Evolutionary conservation across 179 eudicot genomes (phyloP), one percentile per base, ranked within the genome.

Genomic region (Pouteria campechiana): DNA sequence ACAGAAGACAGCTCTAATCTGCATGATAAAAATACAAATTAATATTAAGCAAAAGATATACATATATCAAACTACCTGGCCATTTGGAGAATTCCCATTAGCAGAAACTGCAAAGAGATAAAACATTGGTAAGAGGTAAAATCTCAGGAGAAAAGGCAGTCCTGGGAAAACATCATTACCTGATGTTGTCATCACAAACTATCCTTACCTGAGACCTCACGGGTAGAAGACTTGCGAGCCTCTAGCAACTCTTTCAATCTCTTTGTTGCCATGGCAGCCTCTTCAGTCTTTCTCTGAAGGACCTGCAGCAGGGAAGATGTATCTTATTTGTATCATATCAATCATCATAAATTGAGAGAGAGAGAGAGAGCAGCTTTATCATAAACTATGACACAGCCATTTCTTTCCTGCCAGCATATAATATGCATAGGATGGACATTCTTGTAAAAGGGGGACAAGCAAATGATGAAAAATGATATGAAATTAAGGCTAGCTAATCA

Each of bases 211-310:
- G 94, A 67, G 59, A 44, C 68, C 55, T 92, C 99, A 25, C 96
- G 99, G 35, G 69, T 42, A 60, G 92, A 63, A 28, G 75, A 70
- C 64, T 92, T 88, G 45, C 96, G 99, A 32, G 96, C 92, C 60
- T 92, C 99, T 46, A 92, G 74, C 73, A 92, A 69, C 58, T 92
- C 99, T 64, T 92, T 92, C 48, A 92, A 61, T 73, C 96, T 78
- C 74, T 83, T 92, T 47, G 99, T 92, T 32, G 99, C 99, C 89
- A 83, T 78, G 61, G 96, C 86, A 72, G 99, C 99, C 70, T 92
- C 99, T 69, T 92, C 99, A 23, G 99, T 83, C 65, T 92, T 92
- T 61, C 99, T 75, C 65, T 92, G 99, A 51, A 92, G 99, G 55
- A 92, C 99, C 99, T 92, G 63, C 60, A 46, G 41, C 14, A 31